Evolutionary conservation across 1,284 basidiomycete species (phyloP).

Genomic region (Cryptococcus sp.): DNA sequence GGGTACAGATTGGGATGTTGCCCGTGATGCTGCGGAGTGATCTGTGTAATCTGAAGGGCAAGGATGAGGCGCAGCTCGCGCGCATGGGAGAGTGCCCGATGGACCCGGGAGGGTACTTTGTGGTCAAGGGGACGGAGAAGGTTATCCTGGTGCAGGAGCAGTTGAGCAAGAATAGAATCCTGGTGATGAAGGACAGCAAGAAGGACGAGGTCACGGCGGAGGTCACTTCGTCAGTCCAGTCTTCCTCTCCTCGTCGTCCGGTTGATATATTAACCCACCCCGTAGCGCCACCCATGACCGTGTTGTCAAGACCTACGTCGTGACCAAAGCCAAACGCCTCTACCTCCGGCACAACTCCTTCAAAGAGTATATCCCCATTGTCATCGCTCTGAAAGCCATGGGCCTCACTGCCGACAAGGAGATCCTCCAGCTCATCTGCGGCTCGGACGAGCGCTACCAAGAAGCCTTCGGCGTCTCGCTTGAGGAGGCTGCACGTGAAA

Average conservation of each 20-base stretch:
- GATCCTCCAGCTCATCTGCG: conserved; percentile 90
- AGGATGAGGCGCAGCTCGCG: conserved; percentile 76
- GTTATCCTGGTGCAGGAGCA: conserved; percentile 99
- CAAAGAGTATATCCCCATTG: conserved; percentile 95
- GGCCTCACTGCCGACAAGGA: conserved; percentile 98
- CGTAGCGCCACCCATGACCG: conserved; percentile 90
- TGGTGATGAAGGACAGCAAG: conserved; percentile 88
- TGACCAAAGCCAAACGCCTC: conserved; percentile 88
- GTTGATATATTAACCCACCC: background rate
- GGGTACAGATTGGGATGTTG: conserved; percentile 84
- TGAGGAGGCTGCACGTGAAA: conserved; percentile 74
- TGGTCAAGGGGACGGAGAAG: conserved; percentile 99
- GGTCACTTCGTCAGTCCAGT: conserved; percentile 79
- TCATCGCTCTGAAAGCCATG: conserved; percentile 91
- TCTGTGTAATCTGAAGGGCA: conserved; percentile 83
- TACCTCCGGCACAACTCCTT: conserved; percentile 98
- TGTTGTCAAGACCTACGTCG: conserved; percentile 98
- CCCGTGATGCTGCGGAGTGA: conserved; percentile 97
- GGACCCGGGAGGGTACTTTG: conserved; percentile 98
- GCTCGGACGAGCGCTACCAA: conserved; percentile 86
- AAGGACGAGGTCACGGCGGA: conserved; percentile 94
- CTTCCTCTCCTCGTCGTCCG: background rate
- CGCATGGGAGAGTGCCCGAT: conserved; percentile 94
- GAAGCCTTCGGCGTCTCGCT: conserved; percentile 85
- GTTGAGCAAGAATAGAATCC: conserved; percentile 97